These are phyloP conservation scores for Euphorbia tirucalli DNA, from an alignment of 345 rosid genomes.

Conservation along the genomic window DNA sequence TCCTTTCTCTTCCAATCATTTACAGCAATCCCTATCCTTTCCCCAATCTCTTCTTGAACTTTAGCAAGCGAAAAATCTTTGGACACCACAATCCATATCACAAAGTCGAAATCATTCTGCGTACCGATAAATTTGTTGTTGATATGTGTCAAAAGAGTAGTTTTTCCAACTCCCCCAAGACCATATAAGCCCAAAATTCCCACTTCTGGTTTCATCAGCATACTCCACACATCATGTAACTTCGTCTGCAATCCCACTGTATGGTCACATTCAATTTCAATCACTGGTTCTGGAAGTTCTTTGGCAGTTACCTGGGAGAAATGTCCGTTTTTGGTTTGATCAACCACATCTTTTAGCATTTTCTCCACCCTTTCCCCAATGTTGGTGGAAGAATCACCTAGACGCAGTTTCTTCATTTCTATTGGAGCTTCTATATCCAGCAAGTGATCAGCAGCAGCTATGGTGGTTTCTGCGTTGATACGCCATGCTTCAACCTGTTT, in stretches of 20 bases:
- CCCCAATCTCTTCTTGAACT: slow-evolving; percentile 36
- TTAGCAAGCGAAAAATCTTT: slow-evolving; percentile 21
- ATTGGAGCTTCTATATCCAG: background rate
- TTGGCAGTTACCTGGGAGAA: background rate
- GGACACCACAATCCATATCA: background rate
- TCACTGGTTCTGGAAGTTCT: background rate
- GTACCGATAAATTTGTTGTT: background rate
- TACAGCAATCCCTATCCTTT: slow-evolving; percentile 31
- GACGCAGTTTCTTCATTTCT: background rate
- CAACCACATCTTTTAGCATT: background rate
- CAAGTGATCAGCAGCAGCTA: background rate
- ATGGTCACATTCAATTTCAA: background rate
- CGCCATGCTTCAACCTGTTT: background rate
- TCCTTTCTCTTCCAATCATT: slow-evolving; percentile 30
- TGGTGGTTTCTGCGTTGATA: background rate
- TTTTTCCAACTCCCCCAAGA: no score
- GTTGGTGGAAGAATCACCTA: background rate
- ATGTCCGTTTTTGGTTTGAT: background rate
- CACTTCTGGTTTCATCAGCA: no score
- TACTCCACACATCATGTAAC: background rate
- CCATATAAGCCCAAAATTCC: no score
- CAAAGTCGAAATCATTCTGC: background rate
- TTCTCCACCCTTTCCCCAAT: background rate
- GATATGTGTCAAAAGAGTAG: no score
- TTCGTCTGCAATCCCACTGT: background rate